phyloP scores from a whole-genome alignment of 768 basidiomycete genomes.

The Butyriboletus loyo region DNA sequence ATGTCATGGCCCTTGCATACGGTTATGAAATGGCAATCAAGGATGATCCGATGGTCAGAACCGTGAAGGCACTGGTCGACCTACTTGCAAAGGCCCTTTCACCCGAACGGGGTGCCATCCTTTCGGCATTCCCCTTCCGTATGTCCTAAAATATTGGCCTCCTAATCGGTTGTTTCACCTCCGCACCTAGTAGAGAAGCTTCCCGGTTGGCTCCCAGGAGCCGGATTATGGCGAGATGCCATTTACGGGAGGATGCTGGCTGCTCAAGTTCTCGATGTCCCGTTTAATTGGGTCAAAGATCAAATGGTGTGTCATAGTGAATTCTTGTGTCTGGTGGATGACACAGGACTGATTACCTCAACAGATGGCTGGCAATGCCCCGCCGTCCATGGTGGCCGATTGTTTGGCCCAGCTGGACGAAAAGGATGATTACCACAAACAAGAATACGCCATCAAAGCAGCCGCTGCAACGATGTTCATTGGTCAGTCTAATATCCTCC shows the following conservation, averaged over 20 bases:
- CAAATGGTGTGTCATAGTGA: conserved; percentile 15
- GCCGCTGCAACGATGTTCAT: conserved; percentile 24
- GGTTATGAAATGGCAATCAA: conserved; percentile 19
- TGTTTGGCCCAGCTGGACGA: conserved; percentile 18
- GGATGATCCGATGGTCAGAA: conserved; percentile 23
- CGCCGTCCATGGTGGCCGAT: conserved; percentile 27
- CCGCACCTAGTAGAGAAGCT: conserved; percentile 15
- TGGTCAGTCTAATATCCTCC: conserved; percentile 10
- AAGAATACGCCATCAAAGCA: conserved; percentile 27
- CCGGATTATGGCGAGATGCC: conserved; percentile 19
- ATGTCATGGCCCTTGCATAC: conserved; percentile 24
- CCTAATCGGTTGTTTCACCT: background rate
- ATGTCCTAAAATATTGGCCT: background rate
- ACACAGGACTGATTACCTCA: background rate
- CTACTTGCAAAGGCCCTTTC: conserved; percentile 22
- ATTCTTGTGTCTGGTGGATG: background rate
- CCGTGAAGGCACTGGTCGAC: conserved; percentile 15
- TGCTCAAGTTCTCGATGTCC: conserved; percentile 19
- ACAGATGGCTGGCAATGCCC: conserved; percentile 16
- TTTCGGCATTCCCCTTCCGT: conserved; percentile 25
- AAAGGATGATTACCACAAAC: conserved; percentile 10
- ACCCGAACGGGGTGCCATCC: conserved; percentile 16
- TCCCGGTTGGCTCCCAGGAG: conserved; percentile 26
- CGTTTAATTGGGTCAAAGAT: conserved; percentile 25
- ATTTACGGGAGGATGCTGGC: conserved; percentile 10